Percentiles rank a stretch among this genome's conserved stretches.
These are phyloP conservation scores for Botrytis galanthina DNA, from an alignment of 2,329 filamentous ascomycete species.

Conservation along the genomic window DNA sequence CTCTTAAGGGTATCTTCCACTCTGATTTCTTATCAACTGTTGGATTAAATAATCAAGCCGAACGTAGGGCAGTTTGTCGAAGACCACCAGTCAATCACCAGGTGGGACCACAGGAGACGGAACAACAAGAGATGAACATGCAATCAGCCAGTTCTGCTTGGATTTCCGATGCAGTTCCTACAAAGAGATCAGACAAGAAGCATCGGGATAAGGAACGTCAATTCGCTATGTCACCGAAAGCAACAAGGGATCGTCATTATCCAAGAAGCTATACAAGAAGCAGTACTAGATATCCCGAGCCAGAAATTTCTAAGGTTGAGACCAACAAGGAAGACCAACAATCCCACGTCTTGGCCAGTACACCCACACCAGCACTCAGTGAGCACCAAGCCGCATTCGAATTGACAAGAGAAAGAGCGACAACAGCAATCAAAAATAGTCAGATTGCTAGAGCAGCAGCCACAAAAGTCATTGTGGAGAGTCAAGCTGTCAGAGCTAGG, in stretches of 20 bases:
- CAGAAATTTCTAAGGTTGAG: neutral
- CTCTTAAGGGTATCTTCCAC: too few species aligned
- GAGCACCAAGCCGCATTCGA: neutral
- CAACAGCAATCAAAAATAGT: neutral
- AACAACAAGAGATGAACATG: neutral
- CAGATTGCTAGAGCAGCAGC: neutral
- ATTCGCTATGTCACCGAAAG: neutral
- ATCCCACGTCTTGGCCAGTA: neutral
- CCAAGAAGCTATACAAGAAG: neutral
- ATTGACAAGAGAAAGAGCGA: neutral
- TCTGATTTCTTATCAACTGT: neutral
- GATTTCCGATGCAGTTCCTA: neutral
- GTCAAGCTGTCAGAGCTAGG: neutral
- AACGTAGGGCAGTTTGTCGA: neutral
- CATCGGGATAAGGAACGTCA: neutral
- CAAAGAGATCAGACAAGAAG: neutral
- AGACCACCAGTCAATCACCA: neutral
- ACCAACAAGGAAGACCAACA: neutral
- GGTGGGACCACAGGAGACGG: neutral
- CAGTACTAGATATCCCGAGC: accelerated
- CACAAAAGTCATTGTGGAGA: neutral
- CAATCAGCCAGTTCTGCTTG: neutral
- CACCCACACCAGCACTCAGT: neutral
- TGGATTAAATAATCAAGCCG: neutral
- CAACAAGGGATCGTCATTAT: neutral